phyloP scores from a whole-genome alignment of 2,329 filamentous ascomycete genomes.

The Colletotrichum sp. region DNA sequence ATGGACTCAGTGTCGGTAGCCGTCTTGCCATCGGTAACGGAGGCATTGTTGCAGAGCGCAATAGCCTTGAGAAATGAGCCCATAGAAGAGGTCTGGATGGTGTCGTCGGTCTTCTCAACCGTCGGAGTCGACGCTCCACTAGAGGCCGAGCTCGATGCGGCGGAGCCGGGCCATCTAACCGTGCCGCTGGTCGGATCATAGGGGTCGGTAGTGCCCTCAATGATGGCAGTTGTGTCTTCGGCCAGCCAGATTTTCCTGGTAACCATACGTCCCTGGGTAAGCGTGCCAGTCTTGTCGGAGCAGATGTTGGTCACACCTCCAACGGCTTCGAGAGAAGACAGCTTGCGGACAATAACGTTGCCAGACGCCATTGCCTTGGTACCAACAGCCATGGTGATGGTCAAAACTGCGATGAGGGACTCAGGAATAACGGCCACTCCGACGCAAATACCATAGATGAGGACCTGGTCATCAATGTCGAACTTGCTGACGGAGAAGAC shows the following conservation, averaged over 20 bases:
- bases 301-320: constrained; percentile 75
- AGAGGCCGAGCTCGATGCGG: constrained; percentile 35
- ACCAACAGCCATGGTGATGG: constrained; percentile 73
- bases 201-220: constrained; percentile 61
- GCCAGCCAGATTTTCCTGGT: constrained; percentile 66
- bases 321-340: constrained; percentile 69
- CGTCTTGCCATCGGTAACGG: constrained; percentile 49
- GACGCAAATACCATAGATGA: constrained; percentile 66
- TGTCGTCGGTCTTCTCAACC: constrained; percentile 28
- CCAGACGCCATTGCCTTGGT: constrained; percentile 68
- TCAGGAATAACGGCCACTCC: constrained; percentile 70
- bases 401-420: constrained; percentile 72
- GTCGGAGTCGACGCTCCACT: constrained; percentile 24
- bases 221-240: constrained; percentile 54
- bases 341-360: constrained; percentile 69
- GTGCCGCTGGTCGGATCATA: constrained; percentile 65
- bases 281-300: constrained; percentile 73
- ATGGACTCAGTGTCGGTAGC: constrained; percentile 50
- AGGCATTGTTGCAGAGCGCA: constrained; percentile 66
- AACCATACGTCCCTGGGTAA: constrained; percentile 72
- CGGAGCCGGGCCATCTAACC: constrained; percentile 47
- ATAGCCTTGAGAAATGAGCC: constrained; percentile 57
- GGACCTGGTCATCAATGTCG: constrained; percentile 57
- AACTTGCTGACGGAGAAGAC: constrained; percentile 66
- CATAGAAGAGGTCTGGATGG: constrained; percentile 37